Evolutionary conservation across 345 rosid species (phyloP), one percentile per base, ranked within the genome.

Genomic region (Anacardium occidentale): DNA sequence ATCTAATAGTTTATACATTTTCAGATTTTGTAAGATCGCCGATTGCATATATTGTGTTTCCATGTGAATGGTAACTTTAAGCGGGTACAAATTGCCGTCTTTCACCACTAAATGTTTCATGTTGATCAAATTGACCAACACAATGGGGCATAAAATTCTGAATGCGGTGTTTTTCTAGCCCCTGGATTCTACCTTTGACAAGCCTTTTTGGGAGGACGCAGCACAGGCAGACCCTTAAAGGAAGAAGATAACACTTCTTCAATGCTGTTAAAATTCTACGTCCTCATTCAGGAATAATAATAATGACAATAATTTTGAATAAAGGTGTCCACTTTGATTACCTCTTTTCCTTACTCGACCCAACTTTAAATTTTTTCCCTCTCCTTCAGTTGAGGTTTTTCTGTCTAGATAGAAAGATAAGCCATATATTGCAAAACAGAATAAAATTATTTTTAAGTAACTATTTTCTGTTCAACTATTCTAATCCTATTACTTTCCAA

Each of bases 271-370:
- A 29, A 29, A 29, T 29, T 29, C 32, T 29, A 29, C 32, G 32
- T 29, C 32, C 32, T 29, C 1, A 29, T 29, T 29, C 32, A 29
- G 32, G 32, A 29, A 29, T 29, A 29, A 29, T 29, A 3, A 1
- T 29, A n/a, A n/a, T n/a, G n/a, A 29, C 32, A 29, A 40, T 62
- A 18, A 8, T 62, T 62, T 10, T 18, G 7, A 20, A n/a, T 24
- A 37, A 58, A n/a, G 72, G 84, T 81, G 77, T 75, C 77, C 77
- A 64, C 69, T 29, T 52, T 3, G 20, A 48, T 15, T 57, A 24
- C 66, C 69, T 55, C 59, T 57, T 7, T 20, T 37, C 57, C 37
- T 48, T 6, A 37, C 42, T 0, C 42, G 7, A 37, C 42, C 7
- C 42, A 37, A 62, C 74, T 79, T 78, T 45, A 79, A 79, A 13